Evolutionary conservation across 352 stramenopile genomes (phyloP).

Genomic region (Globisporangium mamillatum): DNA sequence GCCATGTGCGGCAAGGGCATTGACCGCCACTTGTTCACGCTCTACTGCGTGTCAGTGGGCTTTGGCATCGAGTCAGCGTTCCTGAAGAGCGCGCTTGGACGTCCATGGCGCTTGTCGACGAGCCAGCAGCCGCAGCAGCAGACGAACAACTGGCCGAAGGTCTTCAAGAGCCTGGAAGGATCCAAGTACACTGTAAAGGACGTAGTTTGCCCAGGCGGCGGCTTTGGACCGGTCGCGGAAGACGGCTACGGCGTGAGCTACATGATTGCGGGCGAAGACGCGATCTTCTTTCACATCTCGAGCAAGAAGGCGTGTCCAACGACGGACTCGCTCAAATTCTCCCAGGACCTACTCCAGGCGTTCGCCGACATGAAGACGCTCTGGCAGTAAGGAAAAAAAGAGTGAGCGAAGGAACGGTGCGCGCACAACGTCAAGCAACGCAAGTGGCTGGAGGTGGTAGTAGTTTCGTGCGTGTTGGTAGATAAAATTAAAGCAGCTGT

Average conservation of each 20-base stretch:
- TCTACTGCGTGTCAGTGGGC: constrained; percentile 89
- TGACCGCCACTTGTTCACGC: constrained; percentile 95
- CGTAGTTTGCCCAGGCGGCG: constrained; percentile 72
- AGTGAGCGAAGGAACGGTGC: neutral
- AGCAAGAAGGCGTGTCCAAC: constrained; percentile 77
- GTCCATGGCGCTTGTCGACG: constrained; percentile 86
- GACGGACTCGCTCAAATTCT: constrained; percentile 84
- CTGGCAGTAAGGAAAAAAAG: constrained; percentile 27
- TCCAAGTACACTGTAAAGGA: constrained; percentile 56
- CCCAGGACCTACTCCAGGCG: constrained; percentile 65
- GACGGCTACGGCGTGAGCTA: constrained; percentile 91
- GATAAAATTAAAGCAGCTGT: neutral
- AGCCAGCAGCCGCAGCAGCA: constrained; percentile 90
- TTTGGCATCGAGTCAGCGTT: constrained; percentile 88
- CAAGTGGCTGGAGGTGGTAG: neutral
- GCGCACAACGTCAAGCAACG: neutral
- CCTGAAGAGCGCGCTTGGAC: constrained; percentile 79
- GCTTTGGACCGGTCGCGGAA: constrained; percentile 87
- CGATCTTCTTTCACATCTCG: constrained; percentile 90
- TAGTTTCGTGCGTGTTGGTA: neutral
- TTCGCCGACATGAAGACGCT: constrained; percentile 80
- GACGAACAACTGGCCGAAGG: constrained; percentile 73
- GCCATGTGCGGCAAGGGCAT: constrained; percentile 91
- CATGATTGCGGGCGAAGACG: constrained; percentile 87
- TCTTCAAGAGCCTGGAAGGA: constrained; percentile 63